phyloP scores from a whole-genome alignment of 129 eudicot genomes.

The Pulicaria dysenterica region DNA sequence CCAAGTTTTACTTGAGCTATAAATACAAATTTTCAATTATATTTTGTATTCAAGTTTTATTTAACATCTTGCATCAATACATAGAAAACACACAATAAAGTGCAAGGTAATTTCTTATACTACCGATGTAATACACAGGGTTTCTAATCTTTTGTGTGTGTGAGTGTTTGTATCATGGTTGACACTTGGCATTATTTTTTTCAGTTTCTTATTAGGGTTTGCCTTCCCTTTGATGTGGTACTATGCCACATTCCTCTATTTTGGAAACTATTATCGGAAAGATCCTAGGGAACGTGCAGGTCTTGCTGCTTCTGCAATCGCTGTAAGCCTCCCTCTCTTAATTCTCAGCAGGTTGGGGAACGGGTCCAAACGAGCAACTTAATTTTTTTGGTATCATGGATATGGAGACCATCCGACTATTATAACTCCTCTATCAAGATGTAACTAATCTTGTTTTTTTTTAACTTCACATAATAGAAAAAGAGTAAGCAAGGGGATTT shows the following conservation, averaged over 20 bases:
- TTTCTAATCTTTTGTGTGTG: too few relatives aligned
- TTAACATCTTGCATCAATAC: too few relatives aligned
- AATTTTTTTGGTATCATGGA: neutral
- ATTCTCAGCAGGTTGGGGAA: neutral
- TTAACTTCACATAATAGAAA: too few relatives aligned
- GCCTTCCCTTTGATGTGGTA: constrained; percentile 85
- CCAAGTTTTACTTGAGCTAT: too few relatives aligned
- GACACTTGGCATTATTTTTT: neutral
- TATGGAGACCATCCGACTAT: neutral
- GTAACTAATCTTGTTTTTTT: neutral
- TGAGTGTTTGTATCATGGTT: neutral
- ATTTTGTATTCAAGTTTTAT: too few relatives aligned
- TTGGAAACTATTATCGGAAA: constrained; percentile 89
- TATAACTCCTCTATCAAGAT: neutral
- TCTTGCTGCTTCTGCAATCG: constrained; percentile 97
- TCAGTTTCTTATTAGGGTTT: constrained; percentile 78
- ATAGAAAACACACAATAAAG: too few relatives aligned
- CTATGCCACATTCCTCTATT: constrained; percentile 79
- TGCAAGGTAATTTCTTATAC: too few relatives aligned
- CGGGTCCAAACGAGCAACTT: too few relatives aligned
- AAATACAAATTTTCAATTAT: too few relatives aligned
- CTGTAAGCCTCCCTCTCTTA: constrained; percentile 46
- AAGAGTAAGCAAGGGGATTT: too few relatives aligned
- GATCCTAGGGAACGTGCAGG: constrained; percentile 99
- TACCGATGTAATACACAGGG: too few relatives aligned